Evolutionary conservation across 2,329 filamentous ascomycete genomes (phyloP).

Genomic region (Rhytidhysteron rufulum): DNA sequence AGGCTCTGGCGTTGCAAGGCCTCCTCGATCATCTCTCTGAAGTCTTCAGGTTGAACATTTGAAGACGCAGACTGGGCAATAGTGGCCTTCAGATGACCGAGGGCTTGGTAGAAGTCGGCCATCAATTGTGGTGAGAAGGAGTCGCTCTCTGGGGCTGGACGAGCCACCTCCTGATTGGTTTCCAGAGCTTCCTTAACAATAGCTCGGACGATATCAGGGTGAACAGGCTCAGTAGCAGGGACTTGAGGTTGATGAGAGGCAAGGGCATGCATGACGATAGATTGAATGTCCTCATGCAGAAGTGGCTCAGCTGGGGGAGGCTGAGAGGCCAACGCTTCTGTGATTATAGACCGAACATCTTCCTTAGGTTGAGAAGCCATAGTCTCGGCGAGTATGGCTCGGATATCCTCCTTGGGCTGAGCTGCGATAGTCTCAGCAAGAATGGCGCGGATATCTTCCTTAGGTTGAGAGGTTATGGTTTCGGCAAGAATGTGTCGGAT

Average conservation of each 20-base stretch:
- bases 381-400: too few species aligned
- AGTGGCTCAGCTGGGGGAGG: constrained; percentile 25
- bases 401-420: too few species aligned
- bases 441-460: too few species aligned
- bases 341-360: constrained; percentile 19
- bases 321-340: constrained; percentile 17
- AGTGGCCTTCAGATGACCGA: constrained; percentile 47
- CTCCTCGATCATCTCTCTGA: constrained; percentile 33
- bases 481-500: too few species aligned
- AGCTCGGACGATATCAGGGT: constrained; percentile 24
- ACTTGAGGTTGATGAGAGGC: constrained; percentile 35
- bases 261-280: constrained; percentile 61
- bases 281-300: constrained; percentile 67
- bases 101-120: constrained; percentile 44
- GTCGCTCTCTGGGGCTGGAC: constrained; percentile 8
- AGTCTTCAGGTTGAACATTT: constrained; percentile 44
- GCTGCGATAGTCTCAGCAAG: too few species aligned
- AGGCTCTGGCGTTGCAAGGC: constrained; percentile 32
- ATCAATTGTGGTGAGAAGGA: constrained; percentile 21
- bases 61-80: constrained; percentile 44
- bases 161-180: constrained; percentile 9
- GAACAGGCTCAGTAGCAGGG: constrained; percentile 16
- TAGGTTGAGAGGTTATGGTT: too few species aligned
- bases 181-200: constrained; percentile 25
- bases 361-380: constrained; percentile 10